Conservation (phyloP, 2,329 filamentous ascomycete genomes). For the Alternaria gansuensis region DNA sequence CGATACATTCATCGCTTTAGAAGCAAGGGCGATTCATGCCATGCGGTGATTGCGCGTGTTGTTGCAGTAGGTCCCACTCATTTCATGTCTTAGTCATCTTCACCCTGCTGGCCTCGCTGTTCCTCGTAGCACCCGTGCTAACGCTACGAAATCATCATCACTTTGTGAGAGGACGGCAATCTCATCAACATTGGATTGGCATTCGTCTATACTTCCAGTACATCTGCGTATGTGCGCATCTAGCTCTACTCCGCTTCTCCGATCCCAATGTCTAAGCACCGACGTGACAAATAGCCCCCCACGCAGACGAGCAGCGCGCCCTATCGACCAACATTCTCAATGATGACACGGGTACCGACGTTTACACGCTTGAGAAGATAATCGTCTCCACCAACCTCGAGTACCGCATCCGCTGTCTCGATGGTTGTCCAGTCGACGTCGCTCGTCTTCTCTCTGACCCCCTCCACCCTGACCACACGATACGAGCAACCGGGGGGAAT, state of each 20-base stretch:
- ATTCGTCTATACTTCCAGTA: background rate
- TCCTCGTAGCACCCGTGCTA: background rate
- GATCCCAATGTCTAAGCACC: background rate
- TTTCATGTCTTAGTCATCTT: background rate
- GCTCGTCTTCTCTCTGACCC: background rate
- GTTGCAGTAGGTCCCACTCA: too few relatives aligned
- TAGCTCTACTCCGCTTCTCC: background rate
- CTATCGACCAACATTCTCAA: background rate
- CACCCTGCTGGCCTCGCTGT: background rate
- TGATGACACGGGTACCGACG: background rate
- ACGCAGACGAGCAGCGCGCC: background rate
- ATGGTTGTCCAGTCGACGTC: background rate
- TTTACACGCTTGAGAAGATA: background rate
- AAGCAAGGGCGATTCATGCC: too few relatives aligned
- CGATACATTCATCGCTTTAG: too few relatives aligned
- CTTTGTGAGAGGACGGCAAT: background rate
- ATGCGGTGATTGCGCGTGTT: too few relatives aligned
- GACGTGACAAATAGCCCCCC: background rate
- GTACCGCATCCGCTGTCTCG: background rate
- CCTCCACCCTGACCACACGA: background rate
- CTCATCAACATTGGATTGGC: background rate
- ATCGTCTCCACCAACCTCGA: background rate
- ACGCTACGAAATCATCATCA: background rate
- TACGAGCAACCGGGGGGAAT: background rate
- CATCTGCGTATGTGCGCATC: background rate